Base-by-base conservation (phyloP, 768 basidiomycete species). In the Phlebiopsis flavidoalba region DNA sequence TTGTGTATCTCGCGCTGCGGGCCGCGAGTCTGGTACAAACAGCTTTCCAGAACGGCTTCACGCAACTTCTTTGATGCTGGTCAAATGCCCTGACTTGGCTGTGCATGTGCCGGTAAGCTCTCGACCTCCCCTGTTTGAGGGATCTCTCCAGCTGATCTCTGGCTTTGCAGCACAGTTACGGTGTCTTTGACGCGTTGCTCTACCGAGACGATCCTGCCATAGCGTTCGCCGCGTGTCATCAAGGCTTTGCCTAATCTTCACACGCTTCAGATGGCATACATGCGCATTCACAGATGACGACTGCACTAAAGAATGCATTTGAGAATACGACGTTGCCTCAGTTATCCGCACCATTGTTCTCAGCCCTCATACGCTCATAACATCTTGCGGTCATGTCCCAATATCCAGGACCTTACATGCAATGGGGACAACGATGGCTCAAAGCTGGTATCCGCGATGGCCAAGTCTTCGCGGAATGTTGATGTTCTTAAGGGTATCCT, bases 171-270 rank as follows among this genome's bases (percentile, higher is more conserved):
- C 36, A 26, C 22, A 3, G 54, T 55, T 8, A 40, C 54, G 12
- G 37, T 55, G 3, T 55, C 54, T 3, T 19, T 55, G 10, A 55
- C 54, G 12, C 54, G 54, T 21, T 45, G 37, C 40, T 55, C 54
- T 2, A 40, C 54, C 1, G 40, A 22, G 8, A 55, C 37, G 4
- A 37, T 55, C 21, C 43, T 55, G 8, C 54, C 54, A n/a, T n/a
- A 1, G 54, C 54, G 14, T 55, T 55, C 19, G 40, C 37, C n/a
- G 40, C 37, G 7, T 55, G 54, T 36, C 36, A n/a, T 43, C 1
- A 55, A 43, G 54, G 54, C 54, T 10, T 14, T 55, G 14, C 54
- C 54, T 10, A 55, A 55, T 21, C 54, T 55, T 5, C 54, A 55
- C 24, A 55, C 54, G 8, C 54, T 55, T 5, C 54, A 21, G 8